phyloP scores from a whole-genome alignment of 1,284 basidiomycete species.

The Melanopsichium pennsylvanicum region DNA sequence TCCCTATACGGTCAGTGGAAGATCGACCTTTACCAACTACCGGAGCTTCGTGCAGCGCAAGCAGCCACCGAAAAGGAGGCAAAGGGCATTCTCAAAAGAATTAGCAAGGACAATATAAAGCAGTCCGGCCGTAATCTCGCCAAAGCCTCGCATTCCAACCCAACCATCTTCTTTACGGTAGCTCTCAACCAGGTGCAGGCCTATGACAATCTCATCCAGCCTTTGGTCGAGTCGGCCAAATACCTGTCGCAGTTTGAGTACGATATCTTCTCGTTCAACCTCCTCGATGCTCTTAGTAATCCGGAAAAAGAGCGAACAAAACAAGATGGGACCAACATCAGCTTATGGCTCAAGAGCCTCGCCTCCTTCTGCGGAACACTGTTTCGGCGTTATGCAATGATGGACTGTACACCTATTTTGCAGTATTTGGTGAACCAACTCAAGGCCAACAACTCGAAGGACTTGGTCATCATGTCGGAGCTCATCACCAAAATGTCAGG shows the following conservation, averaged over 20 bases:
- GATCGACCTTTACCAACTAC: slow-evolving; percentile 70
- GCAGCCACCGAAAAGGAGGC: slow-evolving; percentile 71
- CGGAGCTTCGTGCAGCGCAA: slow-evolving; percentile 66
- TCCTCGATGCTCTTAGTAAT: slow-evolving; percentile 83
- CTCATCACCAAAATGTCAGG: slow-evolving; percentile 95
- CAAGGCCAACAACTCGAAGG: slow-evolving; percentile 74
- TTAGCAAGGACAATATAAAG: slow-evolving; percentile 75
- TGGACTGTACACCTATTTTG: slow-evolving; percentile 83
- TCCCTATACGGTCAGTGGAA: slow-evolving; percentile 96
- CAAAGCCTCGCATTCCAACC: slow-evolving; percentile 92
- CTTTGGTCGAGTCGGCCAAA: slow-evolving; percentile 87
- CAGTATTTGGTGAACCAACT: slow-evolving; percentile 92
- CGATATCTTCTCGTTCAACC: slow-evolving; percentile 87
- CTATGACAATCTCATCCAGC: slow-evolving; percentile 91
- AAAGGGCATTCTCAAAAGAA: slow-evolving; percentile 60
- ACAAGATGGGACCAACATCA: slow-evolving; percentile 88
- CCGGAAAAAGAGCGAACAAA: slow-evolving; percentile 85
- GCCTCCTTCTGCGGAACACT: slow-evolving; percentile 92
- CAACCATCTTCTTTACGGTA: slow-evolving; percentile 86
- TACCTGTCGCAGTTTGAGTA: slow-evolving; percentile 91
- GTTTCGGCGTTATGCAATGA: slow-evolving; percentile 78
- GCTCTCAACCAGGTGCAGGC: slow-evolving; percentile 94
- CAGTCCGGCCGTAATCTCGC: slow-evolving; percentile 86
- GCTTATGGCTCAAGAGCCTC: slow-evolving; percentile 86
- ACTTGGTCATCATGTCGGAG: slow-evolving; percentile 88